Conservation (phyloP, 192 early-diverging fungal species). For the Coemansia sp. region DNA sequence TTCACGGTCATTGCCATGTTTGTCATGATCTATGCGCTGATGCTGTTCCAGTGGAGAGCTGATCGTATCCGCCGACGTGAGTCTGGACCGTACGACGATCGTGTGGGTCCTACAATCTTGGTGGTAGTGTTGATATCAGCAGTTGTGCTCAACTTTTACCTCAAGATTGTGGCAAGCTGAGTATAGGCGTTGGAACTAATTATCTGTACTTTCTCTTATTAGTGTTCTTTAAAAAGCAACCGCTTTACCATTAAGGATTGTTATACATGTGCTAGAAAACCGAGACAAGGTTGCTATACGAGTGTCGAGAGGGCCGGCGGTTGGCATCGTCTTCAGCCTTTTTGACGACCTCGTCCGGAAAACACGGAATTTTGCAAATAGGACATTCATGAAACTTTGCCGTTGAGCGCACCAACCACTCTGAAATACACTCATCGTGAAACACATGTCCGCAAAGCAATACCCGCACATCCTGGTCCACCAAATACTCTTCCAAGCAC, state of each 20-base stretch:
- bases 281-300: slow-evolving; percentile 11
- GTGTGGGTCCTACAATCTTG: slow-evolving; percentile 23
- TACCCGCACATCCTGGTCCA: slow-evolving; percentile 58
- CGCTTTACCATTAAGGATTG: neutral
- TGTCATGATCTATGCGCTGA: slow-evolving; percentile 78
- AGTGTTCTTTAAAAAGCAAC: neutral
- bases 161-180: slow-evolving; percentile 1
- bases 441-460: slow-evolving; percentile 66
- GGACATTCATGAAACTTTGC: slow-evolving; percentile 46
- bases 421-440: slow-evolving; percentile 63
- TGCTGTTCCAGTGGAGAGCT: slow-evolving; percentile 74
- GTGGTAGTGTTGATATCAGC: slow-evolving; percentile 66
- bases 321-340: slow-evolving; percentile 24
- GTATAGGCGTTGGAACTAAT: neutral
- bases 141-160: slow-evolving; percentile 70
- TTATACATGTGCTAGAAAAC: slow-evolving; percentile 19
- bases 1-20: slow-evolving; percentile 72
- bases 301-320: neutral
- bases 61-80: slow-evolving; percentile 66
- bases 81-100: slow-evolving; percentile 74
- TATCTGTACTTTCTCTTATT: neutral
- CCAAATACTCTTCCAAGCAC: slow-evolving; percentile 64
- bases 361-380: slow-evolving; percentile 46
- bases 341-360: slow-evolving; percentile 18
- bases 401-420: slow-evolving; percentile 37